phyloP scores from a whole-genome alignment of 352 stramenopile genomes.

The Saprolegnia diclina region DNA sequence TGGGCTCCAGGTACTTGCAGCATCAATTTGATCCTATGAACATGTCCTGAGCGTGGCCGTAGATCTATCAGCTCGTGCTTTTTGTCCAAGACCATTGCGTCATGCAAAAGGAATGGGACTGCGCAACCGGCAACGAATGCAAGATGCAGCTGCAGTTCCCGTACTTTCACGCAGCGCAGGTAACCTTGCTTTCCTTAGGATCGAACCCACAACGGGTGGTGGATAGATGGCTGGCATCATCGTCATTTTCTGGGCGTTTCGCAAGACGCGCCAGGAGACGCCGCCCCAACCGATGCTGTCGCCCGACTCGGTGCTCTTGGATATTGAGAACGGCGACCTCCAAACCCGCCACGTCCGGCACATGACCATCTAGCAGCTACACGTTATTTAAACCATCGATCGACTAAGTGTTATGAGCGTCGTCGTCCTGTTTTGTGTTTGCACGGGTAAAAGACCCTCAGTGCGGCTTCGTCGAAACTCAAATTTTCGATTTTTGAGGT shows the following conservation, averaged over 20 bases:
- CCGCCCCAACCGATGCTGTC: neutral
- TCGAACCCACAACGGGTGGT: neutral
- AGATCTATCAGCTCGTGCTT: constrained; percentile 16
- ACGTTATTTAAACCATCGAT: neutral
- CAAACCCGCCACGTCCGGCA: constrained; percentile 2
- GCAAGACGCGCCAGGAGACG: constrained; percentile 17
- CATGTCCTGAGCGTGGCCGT: neutral
- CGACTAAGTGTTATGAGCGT: too few species aligned
- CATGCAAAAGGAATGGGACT: constrained; percentile 10
- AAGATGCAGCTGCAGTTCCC: constrained; percentile 17
- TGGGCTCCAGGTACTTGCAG: constrained; percentile 11
- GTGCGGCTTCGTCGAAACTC: too few species aligned
- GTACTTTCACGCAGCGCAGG: constrained; percentile 11
- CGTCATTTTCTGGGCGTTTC: constrained; percentile 27
- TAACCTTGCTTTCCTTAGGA: neutral
- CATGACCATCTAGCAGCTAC: neutral
- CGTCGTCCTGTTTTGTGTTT: too few species aligned
- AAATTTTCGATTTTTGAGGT: too few species aligned
- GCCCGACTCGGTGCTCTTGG: neutral
- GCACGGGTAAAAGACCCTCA: too few species aligned
- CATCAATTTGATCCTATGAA: neutral
- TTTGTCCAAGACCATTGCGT: constrained; percentile 14
- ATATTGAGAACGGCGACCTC: neutral
- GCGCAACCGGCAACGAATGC: neutral
- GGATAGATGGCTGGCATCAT: constrained; percentile 21